A percentile compares a stretch with the other conserved stretches of the same genome.
These are phyloP conservation scores for Hysterangium stoloniferum DNA, from an alignment of 768 basidiomycete genomes.

Conservation along the genomic window DNA sequence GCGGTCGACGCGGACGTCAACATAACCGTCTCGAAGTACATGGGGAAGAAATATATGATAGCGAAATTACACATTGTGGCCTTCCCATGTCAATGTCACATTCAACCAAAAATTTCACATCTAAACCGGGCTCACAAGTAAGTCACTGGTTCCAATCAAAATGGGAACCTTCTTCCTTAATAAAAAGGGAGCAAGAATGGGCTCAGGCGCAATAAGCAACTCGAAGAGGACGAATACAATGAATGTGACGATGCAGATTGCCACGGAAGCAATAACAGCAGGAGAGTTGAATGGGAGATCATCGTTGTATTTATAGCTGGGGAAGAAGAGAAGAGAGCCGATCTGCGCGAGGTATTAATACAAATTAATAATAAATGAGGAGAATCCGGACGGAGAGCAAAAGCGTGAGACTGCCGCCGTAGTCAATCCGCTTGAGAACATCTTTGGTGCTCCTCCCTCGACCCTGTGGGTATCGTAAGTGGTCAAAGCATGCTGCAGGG, in stretches of 20 bases:
- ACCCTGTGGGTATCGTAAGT: slow-evolving; percentile 37
- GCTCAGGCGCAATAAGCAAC: slow-evolving; percentile 56
- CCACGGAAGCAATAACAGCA: slow-evolving; percentile 45
- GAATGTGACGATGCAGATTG: slow-evolving; percentile 35
- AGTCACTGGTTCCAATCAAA: slow-evolving; percentile 63
- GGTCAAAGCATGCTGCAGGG: too few species aligned
- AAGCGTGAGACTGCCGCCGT: slow-evolving; percentile 59
- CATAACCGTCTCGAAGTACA: slow-evolving; percentile 79
- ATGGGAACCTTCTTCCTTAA: slow-evolving; percentile 62
- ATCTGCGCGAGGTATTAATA: slow-evolving; percentile 35
- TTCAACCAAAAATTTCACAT: too few species aligned
- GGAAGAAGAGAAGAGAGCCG: slow-evolving; percentile 51
- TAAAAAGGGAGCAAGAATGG: slow-evolving; percentile 61
- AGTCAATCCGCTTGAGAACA: slow-evolving; percentile 69
- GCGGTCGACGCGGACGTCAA: slow-evolving; percentile 60
- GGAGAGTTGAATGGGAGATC: slow-evolving; percentile 50
- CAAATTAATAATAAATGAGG: slow-evolving; percentile 19
- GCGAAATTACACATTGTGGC: slow-evolving; percentile 70
- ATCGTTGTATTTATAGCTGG: slow-evolving; percentile 64
- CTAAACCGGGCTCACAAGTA: slow-evolving; percentile 33
- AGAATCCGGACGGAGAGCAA: slow-evolving; percentile 58
- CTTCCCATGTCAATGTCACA: too few species aligned
- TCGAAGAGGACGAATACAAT: slow-evolving; percentile 57
- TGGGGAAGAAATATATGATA: slow-evolving; percentile 73
- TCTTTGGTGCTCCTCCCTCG: slow-evolving; percentile 58